Evolutionary conservation across 2,329 filamentous ascomycete species (phyloP), one percentile per base, ranked within the genome.

Genomic region (Penicillium thymicola): DNA sequence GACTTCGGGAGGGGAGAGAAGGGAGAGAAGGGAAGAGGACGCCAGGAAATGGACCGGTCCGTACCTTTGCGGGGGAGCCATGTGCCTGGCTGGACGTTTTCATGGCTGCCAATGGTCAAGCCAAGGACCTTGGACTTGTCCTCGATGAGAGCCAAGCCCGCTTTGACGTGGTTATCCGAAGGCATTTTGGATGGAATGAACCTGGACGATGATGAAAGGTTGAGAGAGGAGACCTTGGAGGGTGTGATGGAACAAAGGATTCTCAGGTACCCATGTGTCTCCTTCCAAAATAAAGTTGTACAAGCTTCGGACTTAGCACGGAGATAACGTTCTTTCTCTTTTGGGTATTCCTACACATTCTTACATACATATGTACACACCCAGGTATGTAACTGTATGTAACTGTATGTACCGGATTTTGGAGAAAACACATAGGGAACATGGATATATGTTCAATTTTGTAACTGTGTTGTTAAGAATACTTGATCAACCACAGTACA

Each of bases 61-160:
- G 11, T 56, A 73, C 73, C 67, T 10, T 62, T 65, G 57, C 66
- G 70, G 16, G 70, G 66, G 18, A 75, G 63, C 16, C 67, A 71
- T 21, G 67, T 58, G 16, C 70, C 70, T 6, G 72, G 66, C 27
- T 65, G 62, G 44, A 73, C 61, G 34, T 62, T 61, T 27, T 63
- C 44, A 13, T 70, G 59, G 8, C 46, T 54, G n/a, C 66, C 66
- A 18, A 74, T 47, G 11, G 45, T 67, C 44, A 76, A 49, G n/a
- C 64, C 67, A 4, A 76, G 62, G 14, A 72, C 25, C 47, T 74
- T 75, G 42, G 71, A 67, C 13, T 63, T 55, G 43, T 75, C 70
- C 43, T 72, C 59, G 49, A 70, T 67, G 36, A 68, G 62, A 21
- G 65, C 54, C 32, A 72, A 51, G 30, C 58, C 66, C 5, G 50